Base-by-base conservation (phyloP, 2,329 filamentous ascomycete species). In the Teratosphaeria epicoccoides region DNA sequence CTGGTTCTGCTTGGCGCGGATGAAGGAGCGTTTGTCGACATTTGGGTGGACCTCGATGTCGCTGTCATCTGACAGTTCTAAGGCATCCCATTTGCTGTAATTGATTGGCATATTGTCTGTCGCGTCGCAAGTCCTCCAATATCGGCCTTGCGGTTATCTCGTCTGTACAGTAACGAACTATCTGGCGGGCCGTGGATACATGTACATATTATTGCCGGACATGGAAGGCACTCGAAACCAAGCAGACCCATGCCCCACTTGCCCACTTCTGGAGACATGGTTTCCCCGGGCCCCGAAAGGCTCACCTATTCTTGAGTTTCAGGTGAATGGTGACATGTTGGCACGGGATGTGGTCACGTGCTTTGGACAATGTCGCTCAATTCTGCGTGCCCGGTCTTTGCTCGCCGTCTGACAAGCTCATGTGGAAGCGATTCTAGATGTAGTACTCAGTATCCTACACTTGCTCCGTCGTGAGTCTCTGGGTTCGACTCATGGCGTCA, bases 41-140 rank as follows among this genome's bases (percentile, higher is more conserved):
- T 98, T 98, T 55, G 93, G 93, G 71, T 98, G 93, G 49, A 97
- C 93, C 73, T 98, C 93, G 63, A 98, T 84, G 66, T 98, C 93
- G 49, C 89, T 96, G 72, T 98, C 93, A 71, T 98, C 93, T 65
- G 88, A 95, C 67, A 98, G 83, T 82, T 98, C 93, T 66, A 98
- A 81, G 54, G 86, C 84, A 68, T 97, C 87, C 82, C 83, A 86
- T 74, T 85, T 86, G 71, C 81, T 85, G 68, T 85, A 86, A 63
- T 85, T 79, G 56, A 85, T 75, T n/a, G 76, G 73, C 77, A 80
- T 80, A 43, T 22, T 52, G 43, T 46, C n/a, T 28, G 12, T 1
- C 12, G 44, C 20, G 25, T n/a, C 7, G 5, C 6, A 3, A 20
- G n/a, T n/a, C n/a, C 12, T 46, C n/a, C 11, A 22, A 28, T 46